Evolutionary conservation across 75 land plant genomes (phyloP), one percentile per base, ranked within the genome.

Genomic region (Sequoia sempervirens): DNA sequence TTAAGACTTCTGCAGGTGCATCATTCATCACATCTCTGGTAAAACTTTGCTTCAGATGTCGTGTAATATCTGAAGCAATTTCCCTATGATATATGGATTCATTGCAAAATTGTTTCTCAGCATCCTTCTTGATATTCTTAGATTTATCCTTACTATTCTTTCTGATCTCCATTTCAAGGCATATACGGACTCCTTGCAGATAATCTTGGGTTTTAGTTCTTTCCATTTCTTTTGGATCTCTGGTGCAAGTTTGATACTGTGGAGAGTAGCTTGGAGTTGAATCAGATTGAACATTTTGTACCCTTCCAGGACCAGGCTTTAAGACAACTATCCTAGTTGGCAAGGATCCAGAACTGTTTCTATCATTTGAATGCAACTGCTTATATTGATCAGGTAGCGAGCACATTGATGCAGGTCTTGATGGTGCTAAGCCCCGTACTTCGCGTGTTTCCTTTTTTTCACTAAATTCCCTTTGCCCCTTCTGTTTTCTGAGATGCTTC

Each of bases 311-410:
- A 88, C 92, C 87, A n/a, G 97, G 97, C 82, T 93, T 95, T 46
- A 95, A 75, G 74, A 95, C 96, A 37, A 95, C 97, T 83, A 95
- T 95, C 43, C 93, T 89, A 11, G 97, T 95, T 26, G 93, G 91
- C 56, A 88, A 85, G 81, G 84, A 81, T 50, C 38, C 36, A 28
- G 46, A 72, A 40, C n/a, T 82, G 32, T 32, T 72, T 32, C 5
- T 82, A 6, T 18, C 79, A 74, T 43, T 45, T 30, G 81, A 69
- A 64, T 30, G 47, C 15, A 20, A 14, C 23, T 20, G 14, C 83
- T 74, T 72, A 41, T 7, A 40, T 75, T 69, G 81, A 69, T 72
- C 73, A 38, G 40, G 73, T 43, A 40, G 26, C 20, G 54, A 28
- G 82, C 56, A 15, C n/a, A 18, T 13, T 81, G 82, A 36, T 7